phyloP scores from a whole-genome alignment of 1,284 basidiomycete genomes.

The Calocybe gambosa region DNA sequence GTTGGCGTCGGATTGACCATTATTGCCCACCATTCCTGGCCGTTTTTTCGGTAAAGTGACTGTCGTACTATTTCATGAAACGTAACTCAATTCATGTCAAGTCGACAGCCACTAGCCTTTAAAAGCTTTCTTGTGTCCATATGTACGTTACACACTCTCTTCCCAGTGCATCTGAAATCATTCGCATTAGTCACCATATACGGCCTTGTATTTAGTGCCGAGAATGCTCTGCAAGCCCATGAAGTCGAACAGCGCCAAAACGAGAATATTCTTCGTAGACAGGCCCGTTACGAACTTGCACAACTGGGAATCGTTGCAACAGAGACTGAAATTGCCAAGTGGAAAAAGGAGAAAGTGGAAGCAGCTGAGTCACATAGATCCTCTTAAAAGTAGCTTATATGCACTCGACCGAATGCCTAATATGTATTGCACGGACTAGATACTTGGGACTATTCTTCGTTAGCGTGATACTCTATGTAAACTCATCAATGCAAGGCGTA shows the following conservation, averaged over 20 bases:
- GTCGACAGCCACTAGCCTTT: slow-evolving; percentile 74
- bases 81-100: slow-evolving; percentile 21
- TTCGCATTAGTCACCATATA: slow-evolving; percentile 38
- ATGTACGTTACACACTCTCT: slow-evolving; percentile 32
- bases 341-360: slow-evolving; percentile 48
- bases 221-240: slow-evolving; percentile 67
- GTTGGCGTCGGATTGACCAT: slow-evolving; percentile 58
- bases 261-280: slow-evolving; percentile 64
- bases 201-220: slow-evolving; percentile 72
- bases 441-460: no score
- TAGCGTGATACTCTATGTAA: not conserved
- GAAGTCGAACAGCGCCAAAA: slow-evolving; percentile 59
- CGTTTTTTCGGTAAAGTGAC: slow-evolving; percentile 59
- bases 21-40: slow-evolving; percentile 71
- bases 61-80: no score
- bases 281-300: slow-evolving; percentile 72
- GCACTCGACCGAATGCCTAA: not conserved
- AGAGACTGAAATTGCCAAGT: slow-evolving; percentile 77
- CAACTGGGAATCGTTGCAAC: slow-evolving; percentile 72
- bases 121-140: slow-evolving; percentile 69
- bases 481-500: no score
- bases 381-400: not conserved
- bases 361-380: not conserved
- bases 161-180: not conserved
- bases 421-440: not conserved